Evolutionary conservation across 352 stramenopile species (phyloP).

Genomic region (Phytophthora citrophthora): DNA sequence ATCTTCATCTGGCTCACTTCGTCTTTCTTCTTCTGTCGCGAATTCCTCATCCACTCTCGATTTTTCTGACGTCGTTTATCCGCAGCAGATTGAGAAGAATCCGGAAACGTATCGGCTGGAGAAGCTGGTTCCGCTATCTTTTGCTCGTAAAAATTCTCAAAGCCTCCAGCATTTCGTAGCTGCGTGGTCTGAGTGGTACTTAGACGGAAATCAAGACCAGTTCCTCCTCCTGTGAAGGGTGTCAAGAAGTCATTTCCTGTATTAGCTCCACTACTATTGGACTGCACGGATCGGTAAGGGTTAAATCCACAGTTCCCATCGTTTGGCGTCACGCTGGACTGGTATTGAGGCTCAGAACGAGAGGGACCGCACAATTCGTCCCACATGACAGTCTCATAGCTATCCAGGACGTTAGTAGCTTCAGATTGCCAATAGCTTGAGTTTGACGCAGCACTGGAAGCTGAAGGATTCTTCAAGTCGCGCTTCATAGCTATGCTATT

Average conservation of each 20-base stretch:
- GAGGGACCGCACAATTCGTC: conserved; percentile 17
- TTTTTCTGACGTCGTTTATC: conserved; percentile 43
- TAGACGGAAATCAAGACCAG: neutral
- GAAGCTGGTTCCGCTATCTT: neutral
- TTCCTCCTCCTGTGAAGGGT: neutral
- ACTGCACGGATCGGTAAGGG: conserved; percentile 1
- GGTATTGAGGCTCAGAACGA: neutral
- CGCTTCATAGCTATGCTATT: conserved; percentile 11
- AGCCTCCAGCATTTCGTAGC: too few relatives aligned
- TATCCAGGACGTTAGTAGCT: conserved; percentile 12
- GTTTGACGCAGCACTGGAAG: neutral
- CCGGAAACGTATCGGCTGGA: neutral
- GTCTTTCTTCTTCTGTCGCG: conserved; percentile 39
- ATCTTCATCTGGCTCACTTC: conserved; percentile 44
- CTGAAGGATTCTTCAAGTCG: neutral
- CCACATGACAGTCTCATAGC: conserved; percentile 18
- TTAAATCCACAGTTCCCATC: conserved; percentile 7
- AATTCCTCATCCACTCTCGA: conserved; percentile 47
- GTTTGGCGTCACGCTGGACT: conserved; percentile 7
- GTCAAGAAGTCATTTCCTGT: neutral
- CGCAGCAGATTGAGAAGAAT: conserved; percentile 15
- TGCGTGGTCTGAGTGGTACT: neutral
- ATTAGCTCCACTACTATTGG: neutral
- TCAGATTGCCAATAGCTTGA: conserved; percentile 2
- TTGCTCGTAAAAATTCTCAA: neutral